Conservation (phyloP, 345 rosid genomes). For the Noccaea bulbosa region DNA sequence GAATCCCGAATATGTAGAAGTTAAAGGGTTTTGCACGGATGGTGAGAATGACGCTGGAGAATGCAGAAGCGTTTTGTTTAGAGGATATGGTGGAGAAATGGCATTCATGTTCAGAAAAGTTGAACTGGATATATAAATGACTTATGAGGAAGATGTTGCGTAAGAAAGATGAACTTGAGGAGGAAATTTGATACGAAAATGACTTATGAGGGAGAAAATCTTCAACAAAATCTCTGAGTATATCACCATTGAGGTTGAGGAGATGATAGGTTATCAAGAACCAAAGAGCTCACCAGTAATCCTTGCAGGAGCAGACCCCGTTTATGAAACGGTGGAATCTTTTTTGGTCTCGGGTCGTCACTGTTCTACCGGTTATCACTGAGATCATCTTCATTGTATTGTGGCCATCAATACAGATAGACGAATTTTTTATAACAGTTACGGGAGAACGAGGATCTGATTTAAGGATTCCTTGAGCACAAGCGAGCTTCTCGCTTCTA, state of each 20-base stretch:
- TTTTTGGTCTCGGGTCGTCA: conserved; percentile 60
- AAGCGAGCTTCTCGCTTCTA: conserved; percentile 79
- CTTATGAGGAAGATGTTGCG: conserved; percentile 49
- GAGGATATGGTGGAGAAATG: too few relatives aligned
- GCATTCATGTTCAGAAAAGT: conserved; percentile 63
- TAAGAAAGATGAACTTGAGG: conserved; percentile 58
- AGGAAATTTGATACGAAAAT: background rate
- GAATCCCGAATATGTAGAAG: conserved; percentile 5
- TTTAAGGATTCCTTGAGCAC: conserved; percentile 49
- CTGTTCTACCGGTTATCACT: conserved; percentile 68
- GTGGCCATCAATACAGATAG: conserved; percentile 77
- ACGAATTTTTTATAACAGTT: conserved; percentile 60
- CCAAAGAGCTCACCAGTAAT: conserved; percentile 61
- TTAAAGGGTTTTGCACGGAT: conserved; percentile 45
- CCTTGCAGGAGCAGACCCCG: conserved; percentile 68
- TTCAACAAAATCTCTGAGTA: background rate
- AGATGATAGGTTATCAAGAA: background rate
- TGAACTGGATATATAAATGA: too few relatives aligned
- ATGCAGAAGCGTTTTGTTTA: conserved; percentile 50
- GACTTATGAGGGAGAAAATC: background rate
- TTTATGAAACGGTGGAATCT: conserved; percentile 63
- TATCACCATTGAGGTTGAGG: background rate
- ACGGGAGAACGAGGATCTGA: conserved; percentile 56
- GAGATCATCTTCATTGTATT: conserved; percentile 66
- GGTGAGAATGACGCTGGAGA: conserved; percentile 59